phyloP scores from a whole-genome alignment of 805 yeast species.

The Wickerhamiella sergipiensis region DNA sequence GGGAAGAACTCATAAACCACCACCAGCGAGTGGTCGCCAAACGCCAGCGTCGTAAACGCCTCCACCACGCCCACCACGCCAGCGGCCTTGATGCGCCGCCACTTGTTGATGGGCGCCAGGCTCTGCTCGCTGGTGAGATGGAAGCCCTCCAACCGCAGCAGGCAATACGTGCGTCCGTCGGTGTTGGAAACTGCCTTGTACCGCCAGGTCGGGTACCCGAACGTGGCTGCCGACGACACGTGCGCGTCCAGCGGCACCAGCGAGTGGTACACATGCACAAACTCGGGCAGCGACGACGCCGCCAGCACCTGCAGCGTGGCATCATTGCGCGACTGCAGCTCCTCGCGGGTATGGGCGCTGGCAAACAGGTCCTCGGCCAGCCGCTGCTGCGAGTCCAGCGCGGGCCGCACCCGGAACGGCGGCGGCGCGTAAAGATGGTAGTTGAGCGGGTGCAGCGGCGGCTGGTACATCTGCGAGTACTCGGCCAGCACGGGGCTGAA shows the following conservation, averaged over 20 bases:
- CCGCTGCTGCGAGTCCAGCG: constrained; percentile 57
- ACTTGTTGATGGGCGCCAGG: constrained; percentile 46
- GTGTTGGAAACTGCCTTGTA: constrained; percentile 69
- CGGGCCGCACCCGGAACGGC: constrained; percentile 39
- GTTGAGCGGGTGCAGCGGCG: constrained; percentile 34
- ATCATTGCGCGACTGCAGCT: constrained; percentile 58
- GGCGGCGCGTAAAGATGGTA: constrained; percentile 84
- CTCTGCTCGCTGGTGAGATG: constrained; percentile 38
- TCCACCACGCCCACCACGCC: constrained; percentile 59
- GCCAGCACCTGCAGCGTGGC: constrained; percentile 61
- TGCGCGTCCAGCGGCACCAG: constrained; percentile 61
- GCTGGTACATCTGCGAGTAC: constrained; percentile 12
- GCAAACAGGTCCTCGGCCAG: constrained; percentile 58
- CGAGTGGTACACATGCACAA: constrained; percentile 72
- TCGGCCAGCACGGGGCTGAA: background rate
- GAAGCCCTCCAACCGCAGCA: constrained; percentile 57
- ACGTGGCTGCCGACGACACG: constrained; percentile 20
- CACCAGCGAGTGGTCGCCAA: constrained; percentile 66
- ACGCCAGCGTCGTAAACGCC: constrained; percentile 75
- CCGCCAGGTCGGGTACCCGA: constrained; percentile 45
- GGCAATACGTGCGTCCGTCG: constrained; percentile 65
- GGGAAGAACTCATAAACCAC: constrained; percentile 82
- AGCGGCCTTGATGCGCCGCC: constrained; percentile 44
- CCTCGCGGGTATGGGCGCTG: constrained; percentile 56
- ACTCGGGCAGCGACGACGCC: constrained; percentile 51